Evolutionary conservation across 2,329 filamentous ascomycete species (phyloP).

Genomic region (Endocalyx cinctus): DNA sequence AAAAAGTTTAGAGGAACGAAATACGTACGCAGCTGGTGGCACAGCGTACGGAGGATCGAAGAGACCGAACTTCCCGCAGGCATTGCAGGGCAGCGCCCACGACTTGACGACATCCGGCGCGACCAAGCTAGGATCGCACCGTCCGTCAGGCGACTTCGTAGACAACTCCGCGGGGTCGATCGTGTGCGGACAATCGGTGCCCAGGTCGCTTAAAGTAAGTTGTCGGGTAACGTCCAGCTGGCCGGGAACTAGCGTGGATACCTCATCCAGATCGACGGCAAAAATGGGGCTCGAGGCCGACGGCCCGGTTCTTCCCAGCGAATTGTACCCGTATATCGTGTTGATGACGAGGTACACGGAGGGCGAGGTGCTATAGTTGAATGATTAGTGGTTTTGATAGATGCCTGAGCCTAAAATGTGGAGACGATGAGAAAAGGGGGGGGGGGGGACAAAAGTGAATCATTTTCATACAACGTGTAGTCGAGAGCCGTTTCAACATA

Average conservation of each 20-base stretch:
- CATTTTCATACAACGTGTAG: constrained; percentile 30
- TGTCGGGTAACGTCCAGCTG: constrained; percentile 18
- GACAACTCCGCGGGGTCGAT: constrained; percentile 21
- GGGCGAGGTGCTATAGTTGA: constrained; percentile 30
- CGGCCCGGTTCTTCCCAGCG: constrained; percentile 24
- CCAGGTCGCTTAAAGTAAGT: constrained; percentile 29
- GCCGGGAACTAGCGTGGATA: constrained; percentile 28
- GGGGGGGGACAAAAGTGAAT: no score
- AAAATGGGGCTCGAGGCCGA: constrained; percentile 26
- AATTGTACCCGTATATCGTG: constrained; percentile 30
- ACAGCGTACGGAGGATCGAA: constrained; percentile 37
- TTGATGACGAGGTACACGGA: constrained; percentile 34
- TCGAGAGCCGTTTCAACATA: constrained; percentile 22
- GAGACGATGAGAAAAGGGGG: neutral
- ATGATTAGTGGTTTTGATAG: no score
- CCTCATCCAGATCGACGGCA: constrained; percentile 26
- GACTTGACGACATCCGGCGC: constrained; percentile 24
- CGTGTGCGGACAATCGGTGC: constrained; percentile 29
- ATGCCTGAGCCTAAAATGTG: no score
- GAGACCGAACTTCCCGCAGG: constrained; percentile 31
- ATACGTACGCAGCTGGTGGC: no score
- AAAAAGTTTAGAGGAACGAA: no score
- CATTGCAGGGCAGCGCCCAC: constrained; percentile 30
- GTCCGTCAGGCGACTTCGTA: constrained; percentile 21
- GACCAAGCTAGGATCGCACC: constrained; percentile 30